Evolutionary conservation across 2,329 filamentous ascomycete genomes (phyloP).

Genomic region (Sporothrix luriei): DNA sequence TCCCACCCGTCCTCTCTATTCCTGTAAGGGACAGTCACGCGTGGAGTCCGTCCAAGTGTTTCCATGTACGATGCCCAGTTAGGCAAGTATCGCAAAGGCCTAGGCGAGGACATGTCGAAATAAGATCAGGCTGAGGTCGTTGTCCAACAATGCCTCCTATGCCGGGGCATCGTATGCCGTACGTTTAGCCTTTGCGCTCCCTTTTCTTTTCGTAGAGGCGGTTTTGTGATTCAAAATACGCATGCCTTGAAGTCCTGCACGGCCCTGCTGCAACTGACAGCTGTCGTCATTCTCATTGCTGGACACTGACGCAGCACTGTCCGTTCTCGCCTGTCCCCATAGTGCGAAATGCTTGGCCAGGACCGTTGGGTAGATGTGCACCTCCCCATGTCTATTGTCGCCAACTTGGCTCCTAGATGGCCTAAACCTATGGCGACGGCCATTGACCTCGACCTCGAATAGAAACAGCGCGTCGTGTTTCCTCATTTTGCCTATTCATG

Average conservation of each 20-base stretch:
- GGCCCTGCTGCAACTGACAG: background rate
- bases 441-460: background rate
- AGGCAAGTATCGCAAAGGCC: slow-evolving; percentile 6
- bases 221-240: background rate
- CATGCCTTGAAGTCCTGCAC: background rate
- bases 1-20: background rate
- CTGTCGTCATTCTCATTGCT: background rate
- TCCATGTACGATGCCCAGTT: slow-evolving; percentile 22
- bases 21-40: slow-evolving; percentile 7
- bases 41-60: background rate
- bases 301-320: background rate
- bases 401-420: background rate
- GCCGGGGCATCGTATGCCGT: background rate
- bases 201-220: background rate
- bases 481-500: slow-evolving; percentile 9
- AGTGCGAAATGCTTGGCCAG: background rate
- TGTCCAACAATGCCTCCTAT: background rate
- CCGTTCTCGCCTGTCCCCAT: background rate
- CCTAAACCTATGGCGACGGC: background rate
- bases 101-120: background rate
- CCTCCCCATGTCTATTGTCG: background rate
- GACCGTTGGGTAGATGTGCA: background rate
- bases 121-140: background rate
- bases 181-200: background rate
- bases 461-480: background rate